Percentiles rank a stretch among this genome's conserved stretches.
These are phyloP conservation scores for Globisporangium cystogenes DNA, from an alignment of 352 stramenopile genomes.

Conservation along the genomic window DNA sequence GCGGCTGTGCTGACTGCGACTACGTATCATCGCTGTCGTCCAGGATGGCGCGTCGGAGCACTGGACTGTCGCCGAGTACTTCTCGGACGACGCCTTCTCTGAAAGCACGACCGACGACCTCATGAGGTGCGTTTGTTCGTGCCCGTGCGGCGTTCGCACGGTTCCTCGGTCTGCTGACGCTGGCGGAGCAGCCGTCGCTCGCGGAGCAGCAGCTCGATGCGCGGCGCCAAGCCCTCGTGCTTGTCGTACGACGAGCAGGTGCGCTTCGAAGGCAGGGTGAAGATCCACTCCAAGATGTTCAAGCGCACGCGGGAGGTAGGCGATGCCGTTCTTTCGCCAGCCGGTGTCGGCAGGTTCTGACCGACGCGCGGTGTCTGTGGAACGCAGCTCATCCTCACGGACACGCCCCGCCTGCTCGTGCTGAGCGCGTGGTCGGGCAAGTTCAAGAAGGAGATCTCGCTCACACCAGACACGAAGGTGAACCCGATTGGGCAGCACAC, in stretches of 20 bases:
- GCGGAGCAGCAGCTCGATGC: slow-evolving; percentile 59
- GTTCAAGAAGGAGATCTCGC: slow-evolving; percentile 66
- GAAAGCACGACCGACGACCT: slow-evolving; percentile 59
- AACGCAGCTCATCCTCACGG: slow-evolving; percentile 61
- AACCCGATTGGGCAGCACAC: slow-evolving; percentile 67
- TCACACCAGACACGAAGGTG: slow-evolving; percentile 59
- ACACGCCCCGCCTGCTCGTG: slow-evolving; percentile 58
- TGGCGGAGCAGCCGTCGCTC: slow-evolving; percentile 30
- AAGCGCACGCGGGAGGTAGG: slow-evolving; percentile 63
- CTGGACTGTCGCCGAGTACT: slow-evolving; percentile 79
- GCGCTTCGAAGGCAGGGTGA: slow-evolving; percentile 66
- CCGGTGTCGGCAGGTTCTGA: background rate
- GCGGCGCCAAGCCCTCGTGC: slow-evolving; percentile 41
- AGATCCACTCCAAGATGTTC: slow-evolving; percentile 77
- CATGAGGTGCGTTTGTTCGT: slow-evolving; percentile 3
- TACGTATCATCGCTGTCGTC: too few relatives aligned
- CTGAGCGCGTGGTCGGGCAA: slow-evolving; percentile 64
- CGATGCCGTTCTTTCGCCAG: too few relatives aligned
- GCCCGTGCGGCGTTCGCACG: too few relatives aligned
- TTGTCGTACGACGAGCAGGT: slow-evolving; percentile 65
- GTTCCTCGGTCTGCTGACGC: slow-evolving; percentile 24
- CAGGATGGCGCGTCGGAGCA: slow-evolving; percentile 71
- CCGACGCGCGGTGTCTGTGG: background rate
- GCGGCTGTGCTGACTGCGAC: too few relatives aligned
- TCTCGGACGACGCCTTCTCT: slow-evolving; percentile 70